A percentile compares a stretch with the other conserved stretches of the same genome.
These are phyloP conservation scores for Sutorius eximius DNA, from an alignment of 1,284 basidiomycete species.

Conservation along the genomic window DNA sequence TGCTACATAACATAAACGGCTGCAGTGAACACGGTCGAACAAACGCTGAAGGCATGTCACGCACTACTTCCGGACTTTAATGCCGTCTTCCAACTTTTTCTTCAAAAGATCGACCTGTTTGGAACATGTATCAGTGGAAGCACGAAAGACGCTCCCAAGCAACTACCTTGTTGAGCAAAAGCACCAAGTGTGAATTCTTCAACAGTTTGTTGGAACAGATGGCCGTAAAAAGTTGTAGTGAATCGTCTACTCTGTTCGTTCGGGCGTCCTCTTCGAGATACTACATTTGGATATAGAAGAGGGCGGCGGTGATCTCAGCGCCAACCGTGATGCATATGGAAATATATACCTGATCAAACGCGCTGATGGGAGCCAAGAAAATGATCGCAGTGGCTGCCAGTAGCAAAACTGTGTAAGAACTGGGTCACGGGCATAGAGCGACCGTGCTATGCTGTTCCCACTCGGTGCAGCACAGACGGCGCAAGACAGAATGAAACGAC, in stretches of 20 bases:
- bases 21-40: constrained; percentile 1
- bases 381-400: constrained; percentile 66
- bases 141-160: not conserved
- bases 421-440: constrained; percentile 8
- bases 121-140: constrained; percentile 9
- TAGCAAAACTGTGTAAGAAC: constrained; percentile 8
- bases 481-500: constrained; percentile 23
- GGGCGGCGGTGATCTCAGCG: constrained; percentile 9
- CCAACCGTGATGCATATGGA: constrained; percentile 3
- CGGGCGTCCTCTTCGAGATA: constrained; percentile 78
- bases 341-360: constrained; percentile 70
- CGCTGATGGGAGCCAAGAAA: constrained; percentile 77
- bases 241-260: constrained; percentile 78
- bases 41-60: constrained; percentile 27
- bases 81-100: constrained; percentile 62
- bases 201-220: constrained; percentile 75
- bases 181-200: constrained; percentile 66
- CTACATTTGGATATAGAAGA: constrained; percentile 37
- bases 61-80: constrained; percentile 70
- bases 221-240: constrained; percentile 69
- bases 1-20: constrained; percentile 43
- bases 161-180: constrained; percentile 73
- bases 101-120: constrained; percentile 62
- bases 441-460: constrained; percentile 18
- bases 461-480: constrained; percentile 5